phyloP scores from a whole-genome alignment of 805 yeast genomes.

The Schwanniomyces vanrijiae region DNA sequence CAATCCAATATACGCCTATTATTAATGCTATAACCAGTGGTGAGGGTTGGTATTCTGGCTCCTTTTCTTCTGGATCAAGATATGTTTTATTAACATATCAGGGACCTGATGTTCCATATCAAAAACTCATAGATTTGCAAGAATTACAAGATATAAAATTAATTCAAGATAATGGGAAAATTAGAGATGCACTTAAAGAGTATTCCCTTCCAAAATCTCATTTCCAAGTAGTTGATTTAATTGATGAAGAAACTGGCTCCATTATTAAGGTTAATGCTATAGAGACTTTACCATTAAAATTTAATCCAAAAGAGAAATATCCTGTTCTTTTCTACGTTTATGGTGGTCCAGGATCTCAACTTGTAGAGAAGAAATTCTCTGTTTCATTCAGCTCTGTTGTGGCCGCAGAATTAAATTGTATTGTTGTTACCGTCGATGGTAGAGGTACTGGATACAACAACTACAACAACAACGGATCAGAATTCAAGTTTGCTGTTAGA shows the following conservation, averaged over 20 bases:
- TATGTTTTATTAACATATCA: constrained; percentile 66
- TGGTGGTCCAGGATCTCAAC: constrained; percentile 95
- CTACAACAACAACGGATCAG: constrained; percentile 38
- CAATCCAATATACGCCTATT: constrained; percentile 47
- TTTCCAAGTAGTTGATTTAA: constrained; percentile 55
- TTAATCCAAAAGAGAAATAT: constrained; percentile 61
- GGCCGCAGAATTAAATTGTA: constrained; percentile 73
- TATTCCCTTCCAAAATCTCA: constrained; percentile 59
- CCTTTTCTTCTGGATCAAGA: constrained; percentile 79
- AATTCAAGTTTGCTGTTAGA: constrained; percentile 75
- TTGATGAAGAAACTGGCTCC: constrained; percentile 48
- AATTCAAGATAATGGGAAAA: constrained; percentile 47
- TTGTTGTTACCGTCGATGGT: constrained; percentile 95
- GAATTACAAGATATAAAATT: constrained; percentile 33
- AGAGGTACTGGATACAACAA: constrained; percentile 95
- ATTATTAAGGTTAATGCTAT: constrained; percentile 58
- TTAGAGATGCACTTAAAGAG: constrained; percentile 35
- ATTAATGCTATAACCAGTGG: constrained; percentile 36
- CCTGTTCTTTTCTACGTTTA: constrained; percentile 89
- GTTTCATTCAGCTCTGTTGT: constrained; percentile 71
- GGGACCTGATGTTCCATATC: constrained; percentile 83
- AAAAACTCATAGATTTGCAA: constrained; percentile 56
- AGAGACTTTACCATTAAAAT: constrained; percentile 77
- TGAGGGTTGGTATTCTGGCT: constrained; percentile 67
- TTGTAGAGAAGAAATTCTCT: constrained; percentile 61